phyloP scores from a whole-genome alignment of 148 eudicot genomes.

The Cornus suecica region DNA sequence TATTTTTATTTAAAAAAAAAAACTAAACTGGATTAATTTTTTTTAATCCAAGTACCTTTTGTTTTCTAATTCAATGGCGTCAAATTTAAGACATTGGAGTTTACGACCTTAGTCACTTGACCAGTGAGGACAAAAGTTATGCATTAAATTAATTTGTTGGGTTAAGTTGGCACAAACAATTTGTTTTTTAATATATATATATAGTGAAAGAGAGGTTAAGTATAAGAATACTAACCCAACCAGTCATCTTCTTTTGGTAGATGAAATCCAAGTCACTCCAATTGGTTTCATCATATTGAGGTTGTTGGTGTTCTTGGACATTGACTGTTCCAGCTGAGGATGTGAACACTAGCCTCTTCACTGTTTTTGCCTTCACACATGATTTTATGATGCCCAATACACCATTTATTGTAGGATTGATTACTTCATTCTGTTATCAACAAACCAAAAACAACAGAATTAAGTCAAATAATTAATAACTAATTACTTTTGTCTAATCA shows the following conservation, averaged over 20 bases:
- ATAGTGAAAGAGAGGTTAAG: background rate
- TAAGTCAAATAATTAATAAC: too few relatives aligned
- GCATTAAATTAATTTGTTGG: too few relatives aligned
- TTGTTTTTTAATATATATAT: too few relatives aligned
- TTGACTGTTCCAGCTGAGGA: constrained; percentile 86
- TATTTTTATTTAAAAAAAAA: too few relatives aligned
- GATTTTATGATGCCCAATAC: constrained; percentile 70
- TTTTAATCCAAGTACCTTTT: too few relatives aligned
- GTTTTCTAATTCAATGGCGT: constrained; percentile 51
- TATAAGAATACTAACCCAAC: constrained; percentile 52
- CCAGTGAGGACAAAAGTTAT: too few relatives aligned
- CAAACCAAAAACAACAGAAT: background rate
- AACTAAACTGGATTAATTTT: too few relatives aligned
- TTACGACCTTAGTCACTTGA: too few relatives aligned
- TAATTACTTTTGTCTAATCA: too few relatives aligned
- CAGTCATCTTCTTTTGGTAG: constrained; percentile 73
- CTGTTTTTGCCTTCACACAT: constrained; percentile 66
- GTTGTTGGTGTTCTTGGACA: constrained; percentile 44
- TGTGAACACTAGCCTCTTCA: constrained; percentile 72
- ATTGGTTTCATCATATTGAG: constrained; percentile 57
- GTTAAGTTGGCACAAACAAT: too few relatives aligned
- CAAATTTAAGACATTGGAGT: background rate
- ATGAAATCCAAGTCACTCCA: constrained; percentile 81
- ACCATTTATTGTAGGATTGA: constrained; percentile 79
- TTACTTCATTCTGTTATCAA: constrained; percentile 68